Percentiles rank a stretch among this genome's conserved stretches.
phyloP scores from a whole-genome alignment of 2,329 filamentous ascomycete genomes.

The Diaporthe amygdali region DNA sequence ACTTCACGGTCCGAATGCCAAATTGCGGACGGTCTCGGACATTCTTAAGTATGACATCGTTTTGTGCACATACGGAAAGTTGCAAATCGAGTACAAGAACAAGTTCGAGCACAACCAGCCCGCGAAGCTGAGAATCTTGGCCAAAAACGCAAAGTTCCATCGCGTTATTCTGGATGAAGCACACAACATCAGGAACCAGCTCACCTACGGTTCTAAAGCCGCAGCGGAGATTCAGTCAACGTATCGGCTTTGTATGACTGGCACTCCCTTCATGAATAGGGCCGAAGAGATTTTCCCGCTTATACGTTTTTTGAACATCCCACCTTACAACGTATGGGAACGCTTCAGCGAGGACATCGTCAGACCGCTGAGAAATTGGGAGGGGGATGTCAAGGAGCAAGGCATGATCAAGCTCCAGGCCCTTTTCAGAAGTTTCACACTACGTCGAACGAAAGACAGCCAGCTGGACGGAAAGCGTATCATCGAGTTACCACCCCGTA shows the following conservation, averaged over 20 bases:
- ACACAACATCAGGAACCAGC: constrained; percentile 16
- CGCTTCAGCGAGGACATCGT: constrained; percentile 40
- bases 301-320: constrained; percentile 42
- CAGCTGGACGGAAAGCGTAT: constrained; percentile 78
- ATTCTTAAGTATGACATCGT: constrained; percentile 17
- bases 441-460: constrained; percentile 80
- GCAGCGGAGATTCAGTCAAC: constrained; percentile 8
- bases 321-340: constrained; percentile 26
- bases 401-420: constrained; percentile 46
- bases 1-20: constrained; percentile 31
- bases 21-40: background rate
- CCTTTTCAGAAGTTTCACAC: constrained; percentile 77
- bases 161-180: constrained; percentile 18
- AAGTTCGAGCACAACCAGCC: background rate
- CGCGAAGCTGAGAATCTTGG: background rate
- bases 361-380: constrained; percentile 6
- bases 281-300: constrained; percentile 18
- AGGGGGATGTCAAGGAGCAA: background rate
- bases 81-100: constrained; percentile 11
- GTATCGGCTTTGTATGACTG: constrained; percentile 23
- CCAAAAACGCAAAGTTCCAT: background rate
- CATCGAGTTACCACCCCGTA: constrained; percentile 67
- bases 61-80: constrained; percentile 22
- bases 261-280: constrained; percentile 23
- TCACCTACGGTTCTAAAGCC: background rate